Evolutionary conservation across 139 green algal genomes (phyloP).

Genomic region (Eudorina sp.): DNA sequence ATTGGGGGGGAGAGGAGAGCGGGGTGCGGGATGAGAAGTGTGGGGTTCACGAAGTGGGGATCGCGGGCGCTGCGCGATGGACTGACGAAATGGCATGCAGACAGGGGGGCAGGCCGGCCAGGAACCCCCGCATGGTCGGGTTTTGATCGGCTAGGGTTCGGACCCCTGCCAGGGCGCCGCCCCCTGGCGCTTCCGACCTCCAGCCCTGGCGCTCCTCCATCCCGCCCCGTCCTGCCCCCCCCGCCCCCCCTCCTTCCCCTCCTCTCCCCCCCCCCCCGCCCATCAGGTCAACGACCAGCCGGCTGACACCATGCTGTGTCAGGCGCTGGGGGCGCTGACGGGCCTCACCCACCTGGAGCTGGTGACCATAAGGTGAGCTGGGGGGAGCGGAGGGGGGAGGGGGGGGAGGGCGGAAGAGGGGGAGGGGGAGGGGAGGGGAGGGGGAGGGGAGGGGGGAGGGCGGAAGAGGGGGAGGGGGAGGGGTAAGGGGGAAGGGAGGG

Average conservation of each 20-base stretch:
- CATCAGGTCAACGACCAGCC: constrained; percentile 42
- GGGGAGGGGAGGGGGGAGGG: neutral
- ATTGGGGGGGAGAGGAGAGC: neutral
- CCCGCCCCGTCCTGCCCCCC: neutral
- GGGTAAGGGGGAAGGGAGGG: neutral
- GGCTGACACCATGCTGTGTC: constrained; percentile 16
- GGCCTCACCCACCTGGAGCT: constrained; percentile 35
- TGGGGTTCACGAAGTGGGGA: neutral
- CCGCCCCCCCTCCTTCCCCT: neutral
- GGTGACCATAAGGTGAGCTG: constrained; percentile 28
- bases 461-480: neutral
- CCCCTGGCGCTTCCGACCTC: too few relatives aligned
- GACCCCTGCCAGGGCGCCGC: too few relatives aligned
- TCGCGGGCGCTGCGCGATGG: too few relatives aligned
- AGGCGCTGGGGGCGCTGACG: constrained; percentile 35
- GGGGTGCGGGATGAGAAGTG: neutral
- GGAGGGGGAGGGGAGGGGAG: neutral
- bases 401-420: neutral
- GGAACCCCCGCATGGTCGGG: too few relatives aligned
- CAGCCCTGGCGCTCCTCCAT: too few relatives aligned
- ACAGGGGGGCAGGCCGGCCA: too few relatives aligned
- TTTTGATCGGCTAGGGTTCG: too few relatives aligned
- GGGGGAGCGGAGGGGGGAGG: neutral
- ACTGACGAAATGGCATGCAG: too few relatives aligned
- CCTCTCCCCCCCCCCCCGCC: neutral